A percentile compares a stretch with the other conserved stretches of the same genome.
Conservation (phyloP, 192 early-diverging fungal genomes). For the Pilaira anomala region DNA sequence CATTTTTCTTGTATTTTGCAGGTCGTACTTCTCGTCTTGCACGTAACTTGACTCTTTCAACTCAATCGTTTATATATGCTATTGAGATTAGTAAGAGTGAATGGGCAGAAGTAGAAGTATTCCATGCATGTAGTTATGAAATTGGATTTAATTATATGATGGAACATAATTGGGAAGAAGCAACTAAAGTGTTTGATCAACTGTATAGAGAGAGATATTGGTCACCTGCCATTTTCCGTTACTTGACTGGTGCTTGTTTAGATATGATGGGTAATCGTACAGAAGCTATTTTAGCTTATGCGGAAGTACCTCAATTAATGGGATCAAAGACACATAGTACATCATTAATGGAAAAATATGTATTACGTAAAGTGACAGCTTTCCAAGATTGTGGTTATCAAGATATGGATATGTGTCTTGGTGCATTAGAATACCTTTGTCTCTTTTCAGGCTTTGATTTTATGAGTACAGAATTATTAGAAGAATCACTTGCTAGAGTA, state of each 20-base stretch:
- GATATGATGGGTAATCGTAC: conserved; percentile 58
- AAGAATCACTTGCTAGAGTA: conserved; percentile 16
- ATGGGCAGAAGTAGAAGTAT: conserved; percentile 42
- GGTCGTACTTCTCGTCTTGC: conserved; percentile 46
- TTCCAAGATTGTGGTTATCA: conserved; percentile 43
- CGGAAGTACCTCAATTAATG: conserved; percentile 36
- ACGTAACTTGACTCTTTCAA: conserved; percentile 39
- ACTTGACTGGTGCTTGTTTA: conserved; percentile 40
- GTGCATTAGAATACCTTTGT: conserved; percentile 44
- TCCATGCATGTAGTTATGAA: conserved; percentile 43
- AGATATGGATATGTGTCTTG: conserved; percentile 40
- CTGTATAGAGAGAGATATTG: conserved; percentile 45
- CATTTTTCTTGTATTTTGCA: conserved; percentile 50
- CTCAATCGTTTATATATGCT: conserved; percentile 39
- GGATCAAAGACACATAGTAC: conserved; percentile 40
- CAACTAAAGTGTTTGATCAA: conserved; percentile 38
- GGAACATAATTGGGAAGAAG: conserved; percentile 39
- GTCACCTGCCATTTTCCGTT: conserved; percentile 45
- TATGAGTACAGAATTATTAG: conserved; percentile 36
- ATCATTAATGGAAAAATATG: conserved; percentile 45
- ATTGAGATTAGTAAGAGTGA: conserved; percentile 38
- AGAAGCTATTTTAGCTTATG: conserved; percentile 69
- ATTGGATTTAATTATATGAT: conserved; percentile 47
- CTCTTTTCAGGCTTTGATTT: conserved; percentile 44
- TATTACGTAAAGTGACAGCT: conserved; percentile 38